Evolutionary conservation across 257 asterid genomes (phyloP).

Genomic region (Solanum commersonii): DNA sequence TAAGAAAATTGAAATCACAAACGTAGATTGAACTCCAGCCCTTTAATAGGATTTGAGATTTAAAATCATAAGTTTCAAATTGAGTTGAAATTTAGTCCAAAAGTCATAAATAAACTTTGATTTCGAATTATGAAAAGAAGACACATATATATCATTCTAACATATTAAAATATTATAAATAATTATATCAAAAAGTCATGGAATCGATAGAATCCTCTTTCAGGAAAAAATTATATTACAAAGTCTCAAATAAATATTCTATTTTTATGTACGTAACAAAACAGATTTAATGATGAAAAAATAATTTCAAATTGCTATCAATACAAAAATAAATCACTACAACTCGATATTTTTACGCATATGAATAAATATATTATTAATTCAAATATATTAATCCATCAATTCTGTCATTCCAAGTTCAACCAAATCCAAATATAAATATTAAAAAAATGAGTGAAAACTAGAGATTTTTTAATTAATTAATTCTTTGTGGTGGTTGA

Average conservation of each 20-base stretch:
- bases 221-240: too few relatives aligned
- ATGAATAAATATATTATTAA: too few relatives aligned
- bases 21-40: neutral
- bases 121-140: neutral
- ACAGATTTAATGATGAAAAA: neutral
- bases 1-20: neutral
- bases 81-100: neutral
- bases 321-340: neutral
- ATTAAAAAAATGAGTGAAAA: neutral
- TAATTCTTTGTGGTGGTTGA: neutral
- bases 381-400: too few relatives aligned
- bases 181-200: neutral
- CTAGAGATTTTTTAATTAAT: neutral
- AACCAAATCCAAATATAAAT: too few relatives aligned
- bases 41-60: neutral
- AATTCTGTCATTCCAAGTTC: neutral
- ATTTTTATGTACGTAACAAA: neutral
- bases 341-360: neutral
- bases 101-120: neutral
- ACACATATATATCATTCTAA: neutral
- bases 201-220: too few relatives aligned
- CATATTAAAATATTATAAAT: too few relatives aligned
- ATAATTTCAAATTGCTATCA: neutral
- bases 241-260: too few relatives aligned
- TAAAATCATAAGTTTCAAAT: neutral